These are phyloP conservation scores for Mikania micrantha DNA, from an alignment of 129 eudicot species.

Conservation along the genomic window DNA sequence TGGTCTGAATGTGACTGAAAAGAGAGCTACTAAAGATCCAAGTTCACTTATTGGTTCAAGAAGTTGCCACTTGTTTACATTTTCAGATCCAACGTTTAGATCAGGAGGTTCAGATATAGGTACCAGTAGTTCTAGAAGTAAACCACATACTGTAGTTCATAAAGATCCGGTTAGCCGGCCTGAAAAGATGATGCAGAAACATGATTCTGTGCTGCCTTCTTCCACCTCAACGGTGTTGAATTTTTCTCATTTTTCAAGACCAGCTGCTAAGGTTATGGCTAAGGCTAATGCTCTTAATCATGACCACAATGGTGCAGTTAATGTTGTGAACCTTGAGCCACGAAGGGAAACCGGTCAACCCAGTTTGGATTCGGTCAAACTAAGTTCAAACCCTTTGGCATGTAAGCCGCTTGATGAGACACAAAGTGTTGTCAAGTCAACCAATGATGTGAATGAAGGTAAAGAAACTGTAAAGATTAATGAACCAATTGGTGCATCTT, in stretches of 20 bases:
- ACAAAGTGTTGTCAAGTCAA: constrained; percentile 30
- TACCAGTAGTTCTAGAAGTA: constrained; percentile 28
- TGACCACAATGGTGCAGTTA: constrained; percentile 5
- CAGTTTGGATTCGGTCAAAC: constrained; percentile 19
- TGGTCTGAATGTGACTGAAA: constrained; percentile 32
- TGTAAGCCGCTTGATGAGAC: constrained; percentile 39
- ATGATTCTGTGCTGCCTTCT: constrained; percentile 38
- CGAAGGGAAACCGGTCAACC: constrained; percentile 38
- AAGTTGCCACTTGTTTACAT: constrained; percentile 26
- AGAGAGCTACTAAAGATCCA: constrained; percentile 41
- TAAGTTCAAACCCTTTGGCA: constrained; percentile 28
- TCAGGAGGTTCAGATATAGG: constrained; percentile 52
- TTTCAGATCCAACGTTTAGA: constrained; percentile 40
- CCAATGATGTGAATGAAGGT: constrained; percentile 24
- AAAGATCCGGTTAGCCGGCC: constrained; percentile 28
- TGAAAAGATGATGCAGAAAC: constrained; percentile 36
- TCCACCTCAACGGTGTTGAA: constrained; percentile 50
- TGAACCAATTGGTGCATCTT: constrained; percentile 66
- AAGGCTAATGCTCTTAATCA: constrained; percentile 17
- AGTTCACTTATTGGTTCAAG: constrained; percentile 23
- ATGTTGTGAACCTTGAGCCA: constrained; percentile 15
- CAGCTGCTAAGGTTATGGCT: constrained; percentile 47
- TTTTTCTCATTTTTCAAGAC: constrained; percentile 78
- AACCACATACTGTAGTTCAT: constrained; percentile 15
- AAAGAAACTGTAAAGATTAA: constrained; percentile 41